Evolutionary conservation across 2,329 filamentous ascomycete genomes (phyloP).

Genomic region (Alternaria ethzedia): DNA sequence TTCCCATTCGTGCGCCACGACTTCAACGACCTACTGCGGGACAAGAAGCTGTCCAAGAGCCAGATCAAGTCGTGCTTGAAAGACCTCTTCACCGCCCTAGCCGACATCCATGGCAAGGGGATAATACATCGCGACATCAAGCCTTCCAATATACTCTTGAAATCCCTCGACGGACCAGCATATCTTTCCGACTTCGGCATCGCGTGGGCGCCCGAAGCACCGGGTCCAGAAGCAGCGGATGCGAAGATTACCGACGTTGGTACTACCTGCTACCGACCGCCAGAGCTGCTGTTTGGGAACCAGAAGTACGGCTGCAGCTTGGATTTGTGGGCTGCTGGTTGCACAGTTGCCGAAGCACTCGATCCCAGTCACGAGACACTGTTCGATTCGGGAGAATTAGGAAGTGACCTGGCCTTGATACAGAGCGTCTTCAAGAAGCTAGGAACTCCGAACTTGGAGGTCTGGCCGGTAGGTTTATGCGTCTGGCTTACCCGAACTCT

Average conservation of each 20-base stretch:
- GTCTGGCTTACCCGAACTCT: background rate
- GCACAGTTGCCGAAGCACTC: conserved; percentile 79
- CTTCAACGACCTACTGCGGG: conserved; percentile 70
- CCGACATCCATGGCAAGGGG: conserved; percentile 71
- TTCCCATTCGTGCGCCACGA: conserved; percentile 85
- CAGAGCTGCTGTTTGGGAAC: conserved; percentile 88
- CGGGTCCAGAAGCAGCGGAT: conserved; percentile 66
- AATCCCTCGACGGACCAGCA: conserved; percentile 71
- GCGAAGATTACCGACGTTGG: conserved; percentile 91
- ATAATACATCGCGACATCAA: conserved; percentile 96
- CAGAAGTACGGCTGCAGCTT: conserved; percentile 72
- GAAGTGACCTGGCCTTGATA: conserved; percentile 89
- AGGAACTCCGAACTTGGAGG: conserved; percentile 79
- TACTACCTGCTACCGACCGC: conserved; percentile 87
- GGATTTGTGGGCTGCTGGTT: conserved; percentile 90
- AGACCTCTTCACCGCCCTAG: conserved; percentile 74
- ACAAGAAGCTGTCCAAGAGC: conserved; percentile 46
- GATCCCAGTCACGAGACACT: conserved; percentile 64
- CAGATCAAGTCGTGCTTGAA: conserved; percentile 61
- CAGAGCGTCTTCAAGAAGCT: conserved; percentile 90
- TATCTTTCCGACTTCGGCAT: conserved; percentile 92
- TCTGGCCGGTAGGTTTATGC: conserved; percentile 72
- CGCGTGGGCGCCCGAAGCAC: conserved; percentile 72
- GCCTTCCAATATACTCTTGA: conserved; percentile 83
- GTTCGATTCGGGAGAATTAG: conserved; percentile 88